phyloP scores from a whole-genome alignment of 116 monocot genomes.

The Phalaenopsis hybrid region DNA sequence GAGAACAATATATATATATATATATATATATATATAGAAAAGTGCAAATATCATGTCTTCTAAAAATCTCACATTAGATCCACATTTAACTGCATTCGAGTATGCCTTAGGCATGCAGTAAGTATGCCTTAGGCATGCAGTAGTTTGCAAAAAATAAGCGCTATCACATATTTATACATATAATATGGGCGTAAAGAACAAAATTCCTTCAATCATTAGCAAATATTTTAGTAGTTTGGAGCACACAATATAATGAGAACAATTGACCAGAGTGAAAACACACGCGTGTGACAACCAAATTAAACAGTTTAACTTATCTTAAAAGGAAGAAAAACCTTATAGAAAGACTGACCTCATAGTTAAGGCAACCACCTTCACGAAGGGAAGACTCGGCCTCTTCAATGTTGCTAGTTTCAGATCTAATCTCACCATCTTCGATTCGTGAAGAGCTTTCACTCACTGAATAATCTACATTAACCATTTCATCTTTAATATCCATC shows the following conservation, averaged over 20 bases:
- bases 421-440: slow-evolving; percentile 25
- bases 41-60: too few species aligned
- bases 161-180: too few species aligned
- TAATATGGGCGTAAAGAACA: neutral
- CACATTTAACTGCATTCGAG: too few species aligned
- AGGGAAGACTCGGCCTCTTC: slow-evolving; percentile 86
- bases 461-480: slow-evolving; percentile 21
- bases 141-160: too few species aligned
- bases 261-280: neutral
- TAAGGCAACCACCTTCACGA: slow-evolving; percentile 64
- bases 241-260: neutral
- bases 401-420: slow-evolving; percentile 43
- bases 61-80: too few species aligned
- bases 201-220: neutral
- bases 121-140: too few species aligned
- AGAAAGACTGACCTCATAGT: slow-evolving; percentile 54
- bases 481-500: slow-evolving; percentile 30
- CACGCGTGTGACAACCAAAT: neutral
- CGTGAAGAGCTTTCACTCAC: slow-evolving; percentile 24
- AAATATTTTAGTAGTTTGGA: neutral
- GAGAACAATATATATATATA: too few species aligned
- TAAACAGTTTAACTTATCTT: too few species aligned
- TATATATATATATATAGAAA: too few species aligned
- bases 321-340: neutral
- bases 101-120: too few species aligned